These are phyloP conservation scores for Talaromyces sp. DNA, from an alignment of 2,329 filamentous ascomycete species.

Conservation along the genomic window DNA sequence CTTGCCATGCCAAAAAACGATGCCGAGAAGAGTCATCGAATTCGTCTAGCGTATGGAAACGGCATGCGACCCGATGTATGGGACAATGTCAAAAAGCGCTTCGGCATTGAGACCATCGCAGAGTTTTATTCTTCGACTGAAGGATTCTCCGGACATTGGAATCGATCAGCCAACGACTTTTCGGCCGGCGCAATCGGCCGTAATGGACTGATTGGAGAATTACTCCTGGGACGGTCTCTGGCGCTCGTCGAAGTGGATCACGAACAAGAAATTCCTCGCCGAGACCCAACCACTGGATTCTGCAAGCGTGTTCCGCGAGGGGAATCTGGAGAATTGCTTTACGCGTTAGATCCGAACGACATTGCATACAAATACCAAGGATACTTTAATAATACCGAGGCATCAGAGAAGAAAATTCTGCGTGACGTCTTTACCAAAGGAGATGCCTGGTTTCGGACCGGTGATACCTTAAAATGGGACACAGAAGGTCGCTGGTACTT, in stretches of 20 bases:
- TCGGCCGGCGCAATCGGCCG: constrained; percentile 75
- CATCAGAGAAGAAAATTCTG: constrained; percentile 70
- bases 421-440: constrained; percentile 69
- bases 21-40: constrained; percentile 68
- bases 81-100: constrained; percentile 77
- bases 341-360: constrained; percentile 63
- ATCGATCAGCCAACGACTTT: constrained; percentile 69
- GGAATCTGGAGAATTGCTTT: constrained; percentile 72
- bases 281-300: constrained; percentile 66
- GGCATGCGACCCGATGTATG: constrained; percentile 82
- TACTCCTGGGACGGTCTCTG: constrained; percentile 51
- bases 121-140: constrained; percentile 83
- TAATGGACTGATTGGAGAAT: constrained; percentile 59
- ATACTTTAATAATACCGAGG: constrained; percentile 71
- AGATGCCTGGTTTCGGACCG: constrained; percentile 79
- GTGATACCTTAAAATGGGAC: constrained; percentile 75
- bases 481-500: constrained; percentile 71
- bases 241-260: constrained; percentile 69
- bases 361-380: constrained; percentile 69
- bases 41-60: constrained; percentile 79
- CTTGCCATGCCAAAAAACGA: constrained; percentile 63
- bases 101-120: constrained; percentile 67
- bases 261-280: constrained; percentile 63
- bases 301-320: constrained; percentile 59
- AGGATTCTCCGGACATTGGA: constrained; percentile 66